Percentiles rank a stretch among this genome's conserved stretches.
These are phyloP conservation scores for Phytophthora ohioensis DNA, from an alignment of 352 stramenopile species.

Conservation along the genomic window DNA sequence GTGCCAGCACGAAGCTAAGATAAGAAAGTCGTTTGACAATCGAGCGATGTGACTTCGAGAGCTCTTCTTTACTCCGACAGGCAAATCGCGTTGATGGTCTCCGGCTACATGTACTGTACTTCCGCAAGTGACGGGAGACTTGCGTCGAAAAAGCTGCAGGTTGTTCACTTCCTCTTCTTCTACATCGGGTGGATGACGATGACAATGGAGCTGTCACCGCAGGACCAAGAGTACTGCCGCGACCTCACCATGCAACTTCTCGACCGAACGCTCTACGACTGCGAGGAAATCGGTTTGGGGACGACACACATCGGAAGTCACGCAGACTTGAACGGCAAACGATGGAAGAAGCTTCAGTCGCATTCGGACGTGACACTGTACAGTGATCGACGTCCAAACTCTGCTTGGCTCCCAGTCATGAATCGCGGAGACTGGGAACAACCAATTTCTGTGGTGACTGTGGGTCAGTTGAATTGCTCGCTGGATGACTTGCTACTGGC, in stretches of 20 bases:
- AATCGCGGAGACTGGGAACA: slow-evolving; percentile 35
- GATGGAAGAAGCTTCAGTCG: slow-evolving; percentile 41
- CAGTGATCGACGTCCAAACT: slow-evolving; percentile 22
- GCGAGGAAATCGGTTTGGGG: slow-evolving; percentile 33
- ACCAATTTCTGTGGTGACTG: slow-evolving; percentile 28
- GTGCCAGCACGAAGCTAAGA: neutral
- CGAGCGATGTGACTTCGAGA: slow-evolving; percentile 1
- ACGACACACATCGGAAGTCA: slow-evolving; percentile 20
- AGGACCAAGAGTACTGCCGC: slow-evolving; percentile 32
- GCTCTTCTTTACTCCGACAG: slow-evolving; percentile 11
- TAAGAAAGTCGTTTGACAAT: slow-evolving; percentile 3
- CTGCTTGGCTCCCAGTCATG: slow-evolving; percentile 31
- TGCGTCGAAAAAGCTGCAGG: neutral
- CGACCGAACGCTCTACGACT: slow-evolving; percentile 36
- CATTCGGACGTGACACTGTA: slow-evolving; percentile 36
- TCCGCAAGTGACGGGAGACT: too few relatives aligned
- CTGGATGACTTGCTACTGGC: slow-evolving; percentile 34
- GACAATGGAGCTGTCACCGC: slow-evolving; percentile 24
- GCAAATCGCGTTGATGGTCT: slow-evolving; percentile 6
- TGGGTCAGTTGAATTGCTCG: slow-evolving; percentile 29
- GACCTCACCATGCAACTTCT: slow-evolving; percentile 39
- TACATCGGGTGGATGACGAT: slow-evolving; percentile 11
- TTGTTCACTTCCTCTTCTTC: slow-evolving; percentile 14
- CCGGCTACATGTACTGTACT: neutral
- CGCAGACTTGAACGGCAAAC: slow-evolving; percentile 16